Conservation (phyloP, 257 asterid genomes). For the Datura wrightii region DNA sequence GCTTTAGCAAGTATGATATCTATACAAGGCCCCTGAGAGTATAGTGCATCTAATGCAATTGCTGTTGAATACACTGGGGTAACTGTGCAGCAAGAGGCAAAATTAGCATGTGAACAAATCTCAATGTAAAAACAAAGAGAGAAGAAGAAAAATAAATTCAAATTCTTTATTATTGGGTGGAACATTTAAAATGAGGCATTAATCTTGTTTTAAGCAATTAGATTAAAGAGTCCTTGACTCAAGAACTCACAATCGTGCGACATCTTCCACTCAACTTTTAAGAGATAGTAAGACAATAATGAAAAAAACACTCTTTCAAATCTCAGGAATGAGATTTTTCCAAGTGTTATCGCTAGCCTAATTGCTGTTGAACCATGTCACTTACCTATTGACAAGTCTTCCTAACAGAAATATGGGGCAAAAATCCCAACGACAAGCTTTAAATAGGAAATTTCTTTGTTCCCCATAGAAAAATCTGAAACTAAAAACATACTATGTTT, state of each 20-base stretch:
- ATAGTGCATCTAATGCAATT: constrained; percentile 51
- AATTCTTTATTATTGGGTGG: neutral
- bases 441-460: neutral
- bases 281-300: neutral
- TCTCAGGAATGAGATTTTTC: neutral
- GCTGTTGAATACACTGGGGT: constrained; percentile 55
- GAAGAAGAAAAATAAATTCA: neutral
- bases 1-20: constrained; percentile 68
- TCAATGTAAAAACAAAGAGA: neutral
- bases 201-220: neutral
- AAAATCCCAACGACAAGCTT: neutral
- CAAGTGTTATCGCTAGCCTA: neutral
- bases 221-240: neutral
- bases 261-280: neutral
- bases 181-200: neutral
- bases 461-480: too few relatives aligned
- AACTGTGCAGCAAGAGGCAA: constrained; percentile 47
- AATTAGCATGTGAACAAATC: neutral
- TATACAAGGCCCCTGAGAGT: constrained; percentile 51
- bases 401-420: neutral
- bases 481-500: too few relatives aligned
- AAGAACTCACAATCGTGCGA: neutral
- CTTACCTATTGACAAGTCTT: neutral
- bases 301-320: neutral
- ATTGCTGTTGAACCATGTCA: constrained; percentile 13